Evolutionary conservation across 83 land plant genomes (phyloP).

Genomic region (Thuja plicata): DNA sequence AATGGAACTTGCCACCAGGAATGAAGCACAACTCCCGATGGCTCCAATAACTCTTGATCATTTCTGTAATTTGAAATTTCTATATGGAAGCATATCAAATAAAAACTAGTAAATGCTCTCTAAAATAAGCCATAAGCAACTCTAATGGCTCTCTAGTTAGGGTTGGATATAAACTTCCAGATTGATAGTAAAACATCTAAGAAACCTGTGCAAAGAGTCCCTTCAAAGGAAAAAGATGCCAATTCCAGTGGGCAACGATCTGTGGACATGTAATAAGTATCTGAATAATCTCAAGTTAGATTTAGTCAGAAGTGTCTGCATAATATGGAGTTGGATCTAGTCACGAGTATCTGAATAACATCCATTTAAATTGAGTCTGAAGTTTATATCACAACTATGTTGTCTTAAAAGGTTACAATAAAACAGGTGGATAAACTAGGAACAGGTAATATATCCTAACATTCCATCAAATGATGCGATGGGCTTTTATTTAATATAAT

Average conservation of each 20-base stretch:
- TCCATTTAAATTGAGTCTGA: not conserved
- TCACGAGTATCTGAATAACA: not conserved
- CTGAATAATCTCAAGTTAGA: not conserved
- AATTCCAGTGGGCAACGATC: not conserved
- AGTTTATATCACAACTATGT: not conserved
- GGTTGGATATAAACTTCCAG: not conserved
- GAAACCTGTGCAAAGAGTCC: not conserved
- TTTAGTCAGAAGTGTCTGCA: no score
- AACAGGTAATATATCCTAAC: not conserved
- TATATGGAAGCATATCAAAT: not conserved
- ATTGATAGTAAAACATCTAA: not conserved
- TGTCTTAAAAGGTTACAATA: not conserved
- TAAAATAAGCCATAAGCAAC: not conserved
- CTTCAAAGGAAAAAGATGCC: not conserved
- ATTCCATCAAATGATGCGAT: not conserved
- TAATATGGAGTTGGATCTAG: no score
- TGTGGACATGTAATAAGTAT: not conserved
- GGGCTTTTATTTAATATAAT: not conserved
- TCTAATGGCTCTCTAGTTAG: not conserved
- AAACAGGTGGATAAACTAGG: not conserved
- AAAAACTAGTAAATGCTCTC: not conserved
- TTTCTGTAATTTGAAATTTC: not conserved
- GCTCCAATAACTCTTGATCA: not conserved
- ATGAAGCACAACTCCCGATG: not conserved
- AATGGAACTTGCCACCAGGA: not conserved